phyloP scores from a whole-genome alignment of 2,329 filamentous ascomycete genomes.

The Lachnellula subtilissima region DNA sequence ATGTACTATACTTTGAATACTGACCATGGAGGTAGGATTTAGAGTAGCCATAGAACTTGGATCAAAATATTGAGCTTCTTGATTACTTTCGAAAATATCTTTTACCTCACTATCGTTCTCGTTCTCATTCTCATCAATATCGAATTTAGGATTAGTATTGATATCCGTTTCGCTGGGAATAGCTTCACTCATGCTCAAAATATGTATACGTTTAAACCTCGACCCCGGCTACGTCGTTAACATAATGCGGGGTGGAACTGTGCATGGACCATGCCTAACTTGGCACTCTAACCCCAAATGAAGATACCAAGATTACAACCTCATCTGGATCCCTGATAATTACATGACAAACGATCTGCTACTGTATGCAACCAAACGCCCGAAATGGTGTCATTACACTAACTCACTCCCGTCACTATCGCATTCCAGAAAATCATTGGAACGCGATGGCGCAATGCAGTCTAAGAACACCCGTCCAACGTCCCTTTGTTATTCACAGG shows the following conservation, averaged over 20 bases:
- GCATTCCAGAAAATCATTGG: neutral
- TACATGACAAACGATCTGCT: neutral
- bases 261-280: too few relatives aligned
- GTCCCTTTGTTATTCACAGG: neutral
- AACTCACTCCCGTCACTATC: neutral
- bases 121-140: slow-evolving; percentile 24
- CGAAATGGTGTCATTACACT: slow-evolving; percentile 12
- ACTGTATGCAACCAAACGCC: neutral
- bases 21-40: slow-evolving; percentile 26
- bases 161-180: neutral
- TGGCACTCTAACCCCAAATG: too few relatives aligned
- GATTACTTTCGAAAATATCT: slow-evolving; percentile 26
- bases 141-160: neutral
- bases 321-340: too few relatives aligned
- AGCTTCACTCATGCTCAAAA: neutral
- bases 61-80: slow-evolving; percentile 31
- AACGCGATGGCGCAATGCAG: slow-evolving; percentile 2
- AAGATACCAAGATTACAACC: too few relatives aligned
- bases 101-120: slow-evolving; percentile 17
- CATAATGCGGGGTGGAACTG: too few relatives aligned
- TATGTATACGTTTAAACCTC: neutral
- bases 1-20: slow-evolving; percentile 8
- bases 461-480: neutral
- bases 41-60: slow-evolving; percentile 31
- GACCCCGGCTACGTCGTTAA: too few relatives aligned